Evolutionary conservation across 306 rosid genomes (phyloP), one percentile per base, ranked within the genome.

Genomic region (Pterocarpus macrocarpus): DNA sequence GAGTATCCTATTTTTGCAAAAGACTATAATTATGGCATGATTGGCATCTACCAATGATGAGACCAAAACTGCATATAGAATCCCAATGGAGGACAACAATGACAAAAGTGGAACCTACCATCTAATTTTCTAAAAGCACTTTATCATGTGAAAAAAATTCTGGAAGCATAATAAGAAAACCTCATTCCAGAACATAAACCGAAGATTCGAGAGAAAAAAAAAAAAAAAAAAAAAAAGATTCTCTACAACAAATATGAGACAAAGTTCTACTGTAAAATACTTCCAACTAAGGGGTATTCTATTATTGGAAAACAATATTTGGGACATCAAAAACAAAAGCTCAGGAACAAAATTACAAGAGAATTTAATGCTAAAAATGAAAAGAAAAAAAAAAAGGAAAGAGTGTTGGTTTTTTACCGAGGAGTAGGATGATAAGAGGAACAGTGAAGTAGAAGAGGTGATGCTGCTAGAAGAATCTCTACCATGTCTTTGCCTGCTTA

Each of bases 401-500:
- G 53, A 61, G 77, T 71, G 10, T 14, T 12, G 33, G 41, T 11
- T 43, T 12, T 52, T 73, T 53, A 95, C 98, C 97, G 83, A 35
- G 76, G 71, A 69, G 58, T 35, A 61, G 86, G 75, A 70, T 89
- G 85, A 85, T 76, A 22, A 79, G 92, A 74, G 62, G 78, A 52
- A 74, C 32, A 71, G 50, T 76, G 81, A 70, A 87, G 83, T 34
- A 87, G 91, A 59, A 84, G 71, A 64, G 95, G 88, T 7, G 90
- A 47, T 73, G 90, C 53, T 57, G 83, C 88, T 28, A 77, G 83
- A 64, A 89, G 92, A 85, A 88, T 7, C 79, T 79, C 91, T 49
- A 84, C 90, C 97, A 92, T 95, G 80, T 80, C 80, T 80, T 52
- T 32, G 76, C 28, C 44, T 71, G 79, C 64, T 80, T 73, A 83